Conservation (phyloP, 2,329 filamentous ascomycete genomes). For the Cyphellophora attinorum region DNA sequence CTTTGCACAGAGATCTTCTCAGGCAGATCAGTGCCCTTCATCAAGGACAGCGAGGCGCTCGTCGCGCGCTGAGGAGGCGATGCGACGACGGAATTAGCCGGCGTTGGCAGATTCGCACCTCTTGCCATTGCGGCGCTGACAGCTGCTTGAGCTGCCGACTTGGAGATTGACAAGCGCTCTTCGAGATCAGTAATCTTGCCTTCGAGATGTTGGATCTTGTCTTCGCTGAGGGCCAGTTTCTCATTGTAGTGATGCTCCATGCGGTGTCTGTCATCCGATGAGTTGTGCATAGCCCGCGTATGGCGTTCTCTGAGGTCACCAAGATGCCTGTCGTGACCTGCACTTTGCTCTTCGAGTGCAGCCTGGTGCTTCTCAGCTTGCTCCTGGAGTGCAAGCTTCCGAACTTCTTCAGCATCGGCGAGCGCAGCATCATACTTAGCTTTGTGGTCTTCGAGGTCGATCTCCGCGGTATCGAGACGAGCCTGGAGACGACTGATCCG, state of each 20-base stretch:
- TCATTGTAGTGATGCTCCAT: slow-evolving; percentile 72
- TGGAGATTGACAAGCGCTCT: slow-evolving; percentile 83
- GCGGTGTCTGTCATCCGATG: slow-evolving; percentile 71
- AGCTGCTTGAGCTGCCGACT: slow-evolving; percentile 75
- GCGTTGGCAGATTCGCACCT: slow-evolving; percentile 24
- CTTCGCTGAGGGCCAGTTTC: slow-evolving; percentile 69
- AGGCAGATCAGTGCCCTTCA: slow-evolving; percentile 44
- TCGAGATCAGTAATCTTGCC: slow-evolving; percentile 78
- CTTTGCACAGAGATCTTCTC: slow-evolving; percentile 92
- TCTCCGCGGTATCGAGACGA: slow-evolving; percentile 66
- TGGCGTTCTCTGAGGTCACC: slow-evolving; percentile 70
- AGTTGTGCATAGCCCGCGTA: slow-evolving; percentile 61
- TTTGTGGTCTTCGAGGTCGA: slow-evolving; percentile 72
- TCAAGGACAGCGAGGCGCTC: slow-evolving; percentile 38
- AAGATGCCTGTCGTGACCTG: slow-evolving; percentile 61
- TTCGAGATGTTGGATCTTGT: slow-evolving; percentile 75
- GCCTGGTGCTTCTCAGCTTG: slow-evolving; percentile 43
- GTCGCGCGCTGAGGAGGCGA: slow-evolving; percentile 30
- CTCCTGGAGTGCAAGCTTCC: slow-evolving; percentile 49
- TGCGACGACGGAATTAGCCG: slow-evolving; percentile 23
- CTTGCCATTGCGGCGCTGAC: slow-evolving; percentile 59
- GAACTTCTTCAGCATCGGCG: slow-evolving; percentile 66
- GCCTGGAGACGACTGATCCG: slow-evolving; percentile 63
- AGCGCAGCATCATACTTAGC: slow-evolving; percentile 75
- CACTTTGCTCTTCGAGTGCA: slow-evolving; percentile 46